Evolutionary conservation across 257 asterid species (phyloP).

Genomic region (Solanum peruvianum): DNA sequence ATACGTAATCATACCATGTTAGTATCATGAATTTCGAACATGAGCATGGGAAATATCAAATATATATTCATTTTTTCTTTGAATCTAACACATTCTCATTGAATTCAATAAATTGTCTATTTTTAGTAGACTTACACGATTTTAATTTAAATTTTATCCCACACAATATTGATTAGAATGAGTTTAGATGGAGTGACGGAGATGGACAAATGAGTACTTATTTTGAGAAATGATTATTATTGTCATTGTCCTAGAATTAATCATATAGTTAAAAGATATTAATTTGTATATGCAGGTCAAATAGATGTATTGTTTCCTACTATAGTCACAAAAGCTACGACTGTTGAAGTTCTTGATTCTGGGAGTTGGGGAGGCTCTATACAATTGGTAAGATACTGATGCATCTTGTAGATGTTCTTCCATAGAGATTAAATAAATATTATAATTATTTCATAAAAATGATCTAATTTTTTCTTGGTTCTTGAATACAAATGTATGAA

Average conservation of each 20-base stretch:
- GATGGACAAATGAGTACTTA: neutral
- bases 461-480: too few species aligned
- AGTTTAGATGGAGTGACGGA: neutral
- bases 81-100: neutral
- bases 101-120: neutral
- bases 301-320: constrained; percentile 56
- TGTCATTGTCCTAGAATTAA: neutral
- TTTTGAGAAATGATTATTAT: neutral
- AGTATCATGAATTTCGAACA: neutral
- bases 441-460: too few species aligned
- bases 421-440: too few species aligned
- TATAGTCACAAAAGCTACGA: constrained; percentile 36
- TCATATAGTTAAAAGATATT: neutral
- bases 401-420: too few species aligned
- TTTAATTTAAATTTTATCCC: neutral
- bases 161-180: neutral
- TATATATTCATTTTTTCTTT: neutral
- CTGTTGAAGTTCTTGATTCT: constrained; percentile 33
- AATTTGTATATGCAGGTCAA: constrained; percentile 23
- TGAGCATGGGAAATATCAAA: neutral
- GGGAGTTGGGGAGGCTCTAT: constrained; percentile 33
- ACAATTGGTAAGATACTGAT: neutral
- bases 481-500: too few species aligned
- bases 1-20: neutral
- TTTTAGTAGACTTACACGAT: neutral